Evolutionary conservation across 257 asterid genomes (phyloP).

Genomic region (Marsdenia floribunda): DNA sequence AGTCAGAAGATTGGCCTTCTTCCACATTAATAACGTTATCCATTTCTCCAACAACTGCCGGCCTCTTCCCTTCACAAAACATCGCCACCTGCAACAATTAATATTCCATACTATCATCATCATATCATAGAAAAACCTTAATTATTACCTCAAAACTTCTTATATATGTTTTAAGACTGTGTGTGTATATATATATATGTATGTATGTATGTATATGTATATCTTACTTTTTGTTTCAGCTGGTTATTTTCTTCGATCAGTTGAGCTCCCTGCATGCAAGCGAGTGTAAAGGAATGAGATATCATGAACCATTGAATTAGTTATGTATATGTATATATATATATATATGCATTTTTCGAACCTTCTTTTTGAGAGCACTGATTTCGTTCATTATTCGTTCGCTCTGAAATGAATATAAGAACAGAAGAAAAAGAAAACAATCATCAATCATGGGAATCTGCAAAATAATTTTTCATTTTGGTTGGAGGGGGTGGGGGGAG

Average conservation of each 20-base stretch:
- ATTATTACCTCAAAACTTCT: no score
- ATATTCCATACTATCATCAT: no score
- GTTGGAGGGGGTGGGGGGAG: no score
- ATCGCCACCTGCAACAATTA: conserved; percentile 20
- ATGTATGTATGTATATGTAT: no score
- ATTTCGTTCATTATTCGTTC: conserved; percentile 30
- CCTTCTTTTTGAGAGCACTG: conserved; percentile 33
- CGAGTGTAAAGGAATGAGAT: background rate
- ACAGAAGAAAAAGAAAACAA: background rate
- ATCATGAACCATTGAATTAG: no score
- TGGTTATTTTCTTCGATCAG: conserved; percentile 32
- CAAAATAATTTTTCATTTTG: background rate
- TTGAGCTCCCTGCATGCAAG: conserved; percentile 27
- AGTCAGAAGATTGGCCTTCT: conserved; percentile 42
- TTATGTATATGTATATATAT: no score
- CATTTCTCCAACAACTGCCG: background rate
- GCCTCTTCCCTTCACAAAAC: conserved; percentile 24
- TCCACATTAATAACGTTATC: conserved; percentile 16
- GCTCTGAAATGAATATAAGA: conserved; percentile 11
- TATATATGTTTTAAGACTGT: no score
- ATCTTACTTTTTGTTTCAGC: conserved; percentile 29
- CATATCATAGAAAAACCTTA: background rate
- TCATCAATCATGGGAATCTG: background rate
- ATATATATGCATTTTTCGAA: background rate
- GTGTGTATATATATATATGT: no score